Percentiles rank a stretch among this genome's conserved stretches.
Conservation (phyloP, 1,139 yeast species). For the Yamadazyma aaseri region DNA sequence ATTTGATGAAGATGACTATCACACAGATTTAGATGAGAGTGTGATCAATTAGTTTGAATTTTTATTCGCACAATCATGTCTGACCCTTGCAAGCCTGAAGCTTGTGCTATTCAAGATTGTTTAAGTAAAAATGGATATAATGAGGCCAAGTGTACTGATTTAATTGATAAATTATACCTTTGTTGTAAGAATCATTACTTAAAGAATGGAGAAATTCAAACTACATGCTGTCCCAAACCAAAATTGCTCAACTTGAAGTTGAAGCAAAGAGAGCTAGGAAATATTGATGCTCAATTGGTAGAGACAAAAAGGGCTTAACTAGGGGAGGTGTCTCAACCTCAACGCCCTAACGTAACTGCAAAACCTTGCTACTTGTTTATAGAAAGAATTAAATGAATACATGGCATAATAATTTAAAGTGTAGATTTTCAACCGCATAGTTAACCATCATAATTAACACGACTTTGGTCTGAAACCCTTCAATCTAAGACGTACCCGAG, state of each 20-base stretch:
- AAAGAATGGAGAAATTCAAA: constrained; percentile 50
- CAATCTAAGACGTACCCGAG: constrained; percentile 90
- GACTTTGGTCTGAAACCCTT: constrained; percentile 33
- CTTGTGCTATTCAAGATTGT: constrained; percentile 72
- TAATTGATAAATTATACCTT: constrained; percentile 57
- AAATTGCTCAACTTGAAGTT: constrained; percentile 54
- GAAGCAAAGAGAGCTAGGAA: constrained; percentile 53
- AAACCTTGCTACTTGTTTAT: too few relatives aligned
- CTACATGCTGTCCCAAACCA: constrained; percentile 67
- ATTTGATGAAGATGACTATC: constrained; percentile 48
- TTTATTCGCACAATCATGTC: constrained; percentile 6
- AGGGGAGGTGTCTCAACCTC: too few relatives aligned
- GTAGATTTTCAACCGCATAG: constrained; percentile 77
- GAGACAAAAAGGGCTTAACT: constrained; percentile 14
- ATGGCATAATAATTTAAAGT: too few relatives aligned
- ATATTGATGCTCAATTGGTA: constrained; percentile 34
- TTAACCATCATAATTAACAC: constrained; percentile 50
- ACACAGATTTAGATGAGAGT: constrained; percentile 39
- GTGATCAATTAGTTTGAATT: too few relatives aligned
- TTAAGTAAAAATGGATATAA: constrained; percentile 51
- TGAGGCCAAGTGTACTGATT: constrained; percentile 60
- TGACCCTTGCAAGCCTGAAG: constrained; percentile 64
- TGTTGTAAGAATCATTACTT: constrained; percentile 61
- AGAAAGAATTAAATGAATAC: too few relatives aligned
- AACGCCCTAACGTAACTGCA: too few relatives aligned